A percentile compares a stretch with the other conserved stretches of the same genome.
phyloP scores from a whole-genome alignment of 257 asterid genomes.

The Nicotiana obtusifolia region DNA sequence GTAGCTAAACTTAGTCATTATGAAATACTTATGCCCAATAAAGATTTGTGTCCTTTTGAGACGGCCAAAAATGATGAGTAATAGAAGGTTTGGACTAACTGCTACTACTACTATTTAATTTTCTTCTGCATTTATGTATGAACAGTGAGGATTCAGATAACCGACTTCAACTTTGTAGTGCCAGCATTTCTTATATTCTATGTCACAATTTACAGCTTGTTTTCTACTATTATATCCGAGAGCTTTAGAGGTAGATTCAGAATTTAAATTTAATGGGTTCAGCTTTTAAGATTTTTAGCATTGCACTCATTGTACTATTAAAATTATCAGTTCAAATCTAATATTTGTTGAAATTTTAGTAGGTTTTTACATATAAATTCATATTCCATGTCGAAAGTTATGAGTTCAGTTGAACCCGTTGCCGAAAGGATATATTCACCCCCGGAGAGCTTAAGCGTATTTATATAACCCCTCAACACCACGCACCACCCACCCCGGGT shows the following conservation, averaged over 20 bases:
- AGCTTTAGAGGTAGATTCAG: neutral
- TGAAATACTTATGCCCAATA: neutral
- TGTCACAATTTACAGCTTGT: neutral
- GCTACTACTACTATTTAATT: neutral
- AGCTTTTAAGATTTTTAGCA: too few relatives aligned
- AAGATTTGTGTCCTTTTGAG: neutral
- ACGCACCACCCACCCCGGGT: too few relatives aligned
- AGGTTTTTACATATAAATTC: too few relatives aligned
- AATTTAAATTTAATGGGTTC: too few relatives aligned
- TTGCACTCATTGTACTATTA: too few relatives aligned
- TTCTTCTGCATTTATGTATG: neutral
- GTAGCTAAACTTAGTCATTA: neutral
- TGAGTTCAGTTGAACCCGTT: too few relatives aligned
- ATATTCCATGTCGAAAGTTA: too few relatives aligned
- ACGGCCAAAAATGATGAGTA: neutral
- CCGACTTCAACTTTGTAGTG: neutral
- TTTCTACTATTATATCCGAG: neutral
- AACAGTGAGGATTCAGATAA: too few relatives aligned
- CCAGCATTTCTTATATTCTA: neutral
- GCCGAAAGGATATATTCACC: too few relatives aligned
- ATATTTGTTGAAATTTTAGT: too few relatives aligned
- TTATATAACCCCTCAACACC: too few relatives aligned
- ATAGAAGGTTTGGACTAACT: neutral
- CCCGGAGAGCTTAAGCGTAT: neutral
- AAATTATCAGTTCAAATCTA: too few relatives aligned